Percentiles rank a stretch among this genome's conserved stretches.
Conservation (phyloP, 352 stramenopile genomes). For the Phytophthora vignae region DNA sequence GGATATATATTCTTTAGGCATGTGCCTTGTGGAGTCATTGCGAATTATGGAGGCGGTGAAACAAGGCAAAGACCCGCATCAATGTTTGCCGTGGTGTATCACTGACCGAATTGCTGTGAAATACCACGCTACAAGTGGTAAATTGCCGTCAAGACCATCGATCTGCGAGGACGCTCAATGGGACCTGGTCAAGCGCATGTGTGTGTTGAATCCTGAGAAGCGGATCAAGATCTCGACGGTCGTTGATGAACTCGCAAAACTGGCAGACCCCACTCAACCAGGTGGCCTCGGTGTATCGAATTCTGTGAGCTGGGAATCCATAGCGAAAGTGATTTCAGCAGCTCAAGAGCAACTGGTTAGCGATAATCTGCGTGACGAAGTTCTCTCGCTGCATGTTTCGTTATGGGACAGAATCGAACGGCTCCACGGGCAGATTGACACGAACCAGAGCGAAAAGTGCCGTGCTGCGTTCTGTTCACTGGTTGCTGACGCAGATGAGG, state of each 20-base stretch:
- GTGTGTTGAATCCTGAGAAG: not conserved
- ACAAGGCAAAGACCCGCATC: not conserved
- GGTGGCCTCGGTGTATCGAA: not conserved
- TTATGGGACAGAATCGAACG: not conserved
- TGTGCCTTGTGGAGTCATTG: not conserved
- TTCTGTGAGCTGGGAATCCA: not conserved
- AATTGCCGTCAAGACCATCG: not conserved
- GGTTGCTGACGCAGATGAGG: not conserved
- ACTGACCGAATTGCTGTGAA: not conserved
- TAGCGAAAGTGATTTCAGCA: not conserved
- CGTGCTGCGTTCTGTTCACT: not conserved
- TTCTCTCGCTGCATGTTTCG: not conserved
- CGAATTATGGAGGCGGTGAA: not conserved
- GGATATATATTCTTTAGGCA: not conserved
- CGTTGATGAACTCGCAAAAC: conserved; percentile 2
- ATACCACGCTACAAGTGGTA: not conserved
- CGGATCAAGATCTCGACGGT: conserved; percentile 6
- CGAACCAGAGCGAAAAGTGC: not conserved
- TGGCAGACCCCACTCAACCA: not conserved
- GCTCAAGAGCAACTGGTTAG: not conserved
- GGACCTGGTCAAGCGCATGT: conserved; percentile 8
- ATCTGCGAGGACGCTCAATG: conserved; percentile 1
- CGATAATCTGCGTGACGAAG: not conserved
- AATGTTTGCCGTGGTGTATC: not conserved
- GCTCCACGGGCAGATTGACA: not conserved